phyloP scores from a whole-genome alignment of 2,329 filamentous ascomycete species.

The Mollisia scopiformis region DNA sequence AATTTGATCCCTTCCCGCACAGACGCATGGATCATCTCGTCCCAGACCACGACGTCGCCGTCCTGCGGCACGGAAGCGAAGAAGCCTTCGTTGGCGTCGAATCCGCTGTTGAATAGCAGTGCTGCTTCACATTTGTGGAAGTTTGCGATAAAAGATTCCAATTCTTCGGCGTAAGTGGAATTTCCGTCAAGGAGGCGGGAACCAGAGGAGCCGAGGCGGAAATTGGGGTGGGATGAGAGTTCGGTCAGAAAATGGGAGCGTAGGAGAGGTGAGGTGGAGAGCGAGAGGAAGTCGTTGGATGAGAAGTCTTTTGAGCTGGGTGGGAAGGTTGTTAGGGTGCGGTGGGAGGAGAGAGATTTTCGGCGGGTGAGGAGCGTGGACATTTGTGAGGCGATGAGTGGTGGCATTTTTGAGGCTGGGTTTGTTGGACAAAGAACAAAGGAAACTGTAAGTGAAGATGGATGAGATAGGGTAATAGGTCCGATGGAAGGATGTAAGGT shows the following conservation, averaged over 20 bases:
- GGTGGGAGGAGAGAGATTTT: slow-evolving; percentile 36
- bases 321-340: slow-evolving; percentile 59
- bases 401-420: slow-evolving; percentile 6
- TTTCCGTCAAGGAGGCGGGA: slow-evolving; percentile 70
- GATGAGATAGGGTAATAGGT: no score
- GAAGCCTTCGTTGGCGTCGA: slow-evolving; percentile 55
- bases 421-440: neutral
- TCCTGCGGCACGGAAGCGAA: slow-evolving; percentile 52
- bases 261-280: slow-evolving; percentile 23
- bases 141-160: slow-evolving; percentile 58
- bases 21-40: slow-evolving; percentile 69
- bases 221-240: slow-evolving; percentile 16
- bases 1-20: slow-evolving; percentile 51
- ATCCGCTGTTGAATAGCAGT: slow-evolving; percentile 63
- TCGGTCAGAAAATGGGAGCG: slow-evolving; percentile 21
- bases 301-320: slow-evolving; percentile 59
- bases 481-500: no score
- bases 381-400: slow-evolving; percentile 15
- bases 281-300: slow-evolving; percentile 35
- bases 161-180: slow-evolving; percentile 58
- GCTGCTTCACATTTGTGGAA: slow-evolving; percentile 63
- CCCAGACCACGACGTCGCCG: slow-evolving; percentile 62
- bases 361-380: slow-evolving; percentile 19
- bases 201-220: slow-evolving; percentile 44
- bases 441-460: neutral